Conservation (phyloP, 2,329 filamentous ascomycete species). For the Botrytis sinoallii region DNA sequence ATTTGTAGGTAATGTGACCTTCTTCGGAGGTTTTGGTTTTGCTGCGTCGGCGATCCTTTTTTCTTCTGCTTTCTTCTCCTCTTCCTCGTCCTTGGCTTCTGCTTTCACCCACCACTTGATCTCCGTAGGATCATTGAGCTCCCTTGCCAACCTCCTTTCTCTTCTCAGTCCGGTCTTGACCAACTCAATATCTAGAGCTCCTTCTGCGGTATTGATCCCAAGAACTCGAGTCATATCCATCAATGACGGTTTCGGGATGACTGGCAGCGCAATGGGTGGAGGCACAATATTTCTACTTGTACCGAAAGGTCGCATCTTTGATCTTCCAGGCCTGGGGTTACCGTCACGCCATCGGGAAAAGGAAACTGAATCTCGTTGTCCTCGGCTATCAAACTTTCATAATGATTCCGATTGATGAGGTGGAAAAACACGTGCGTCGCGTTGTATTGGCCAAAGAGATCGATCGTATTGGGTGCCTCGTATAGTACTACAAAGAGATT, state of each 20-base stretch:
- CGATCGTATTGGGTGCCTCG: neutral
- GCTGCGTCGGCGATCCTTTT: neutral
- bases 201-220: neutral
- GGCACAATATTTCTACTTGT: neutral
- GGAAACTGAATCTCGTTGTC: neutral
- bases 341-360: neutral
- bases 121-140: neutral
- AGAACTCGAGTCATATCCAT: neutral
- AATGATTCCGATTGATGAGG: neutral
- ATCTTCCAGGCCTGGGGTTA: neutral
- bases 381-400: neutral
- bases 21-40: too few relatives aligned
- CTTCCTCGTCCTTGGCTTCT: neutral
- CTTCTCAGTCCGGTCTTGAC: neutral
- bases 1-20: neutral
- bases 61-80: neutral
- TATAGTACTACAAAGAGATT: neutral
- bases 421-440: neutral
- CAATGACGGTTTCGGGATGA: neutral
- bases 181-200: neutral
- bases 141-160: neutral
- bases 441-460: constrained; percentile 5
- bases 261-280: neutral
- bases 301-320: neutral
- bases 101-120: neutral